These are phyloP conservation scores for Lepidium aucheri DNA, from an alignment of 345 rosid species.

Conservation along the genomic window DNA sequence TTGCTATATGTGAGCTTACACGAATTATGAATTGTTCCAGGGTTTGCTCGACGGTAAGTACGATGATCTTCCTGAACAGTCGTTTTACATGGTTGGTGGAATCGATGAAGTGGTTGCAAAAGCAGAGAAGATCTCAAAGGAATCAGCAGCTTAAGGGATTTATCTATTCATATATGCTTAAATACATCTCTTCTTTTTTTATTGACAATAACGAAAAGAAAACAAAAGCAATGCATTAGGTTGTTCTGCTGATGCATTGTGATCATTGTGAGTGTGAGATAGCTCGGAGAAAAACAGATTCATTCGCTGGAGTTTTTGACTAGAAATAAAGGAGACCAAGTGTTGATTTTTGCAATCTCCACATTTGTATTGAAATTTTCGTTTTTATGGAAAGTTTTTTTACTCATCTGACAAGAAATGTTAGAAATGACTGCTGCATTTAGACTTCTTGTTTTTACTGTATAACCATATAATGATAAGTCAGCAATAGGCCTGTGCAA, in stretches of 20 bases:
- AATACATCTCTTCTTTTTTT: not conserved
- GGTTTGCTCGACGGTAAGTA: conserved; percentile 25
- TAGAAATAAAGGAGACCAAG: conserved; percentile 18
- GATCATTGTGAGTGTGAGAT: conserved; percentile 13
- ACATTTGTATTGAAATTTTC: not conserved
- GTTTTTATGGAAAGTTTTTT: not conserved
- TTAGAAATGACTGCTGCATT: too few relatives aligned
- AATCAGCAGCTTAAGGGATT: conserved; percentile 33
- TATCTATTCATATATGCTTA: not conserved
- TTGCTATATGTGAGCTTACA: not conserved
- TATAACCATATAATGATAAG: too few relatives aligned
- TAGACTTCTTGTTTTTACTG: too few relatives aligned
- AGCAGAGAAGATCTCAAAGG: conserved; percentile 59
- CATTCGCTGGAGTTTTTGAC: conserved; percentile 19
- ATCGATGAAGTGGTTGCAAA: conserved; percentile 49
- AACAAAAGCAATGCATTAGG: conserved; percentile 1
- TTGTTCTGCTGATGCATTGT: not conserved
- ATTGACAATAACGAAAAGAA: conserved; percentile 21
- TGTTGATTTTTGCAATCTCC: conserved; percentile 10
- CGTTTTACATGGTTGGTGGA: conserved; percentile 63
- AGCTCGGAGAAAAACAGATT: conserved; percentile 5
- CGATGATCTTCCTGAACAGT: conserved; percentile 46
- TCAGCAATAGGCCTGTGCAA: too few relatives aligned
- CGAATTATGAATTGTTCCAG: conserved; percentile 2
- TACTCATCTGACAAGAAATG: not conserved